Evolutionary conservation across 352 stramenopile genomes (phyloP).

Genomic region (Phytophthora crassamura): DNA sequence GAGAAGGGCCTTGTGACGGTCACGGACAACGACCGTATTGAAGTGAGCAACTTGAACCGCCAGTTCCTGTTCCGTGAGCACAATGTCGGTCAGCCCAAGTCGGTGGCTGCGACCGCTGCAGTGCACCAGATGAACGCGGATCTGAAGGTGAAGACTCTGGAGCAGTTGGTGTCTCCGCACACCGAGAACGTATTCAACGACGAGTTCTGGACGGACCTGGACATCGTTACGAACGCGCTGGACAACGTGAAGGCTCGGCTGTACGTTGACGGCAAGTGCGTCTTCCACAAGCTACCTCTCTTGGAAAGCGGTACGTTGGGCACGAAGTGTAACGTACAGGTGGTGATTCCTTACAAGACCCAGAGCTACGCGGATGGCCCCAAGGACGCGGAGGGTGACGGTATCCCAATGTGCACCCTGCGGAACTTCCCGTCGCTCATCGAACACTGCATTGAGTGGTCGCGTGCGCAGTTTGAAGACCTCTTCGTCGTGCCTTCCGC

Average conservation of each 20-base stretch:
- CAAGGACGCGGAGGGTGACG: constrained; percentile 98
- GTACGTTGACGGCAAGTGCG: constrained; percentile 98
- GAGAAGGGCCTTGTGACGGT: constrained; percentile 83
- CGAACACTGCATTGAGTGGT: constrained; percentile 99
- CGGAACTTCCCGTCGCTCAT: constrained; percentile 98
- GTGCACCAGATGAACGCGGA: constrained; percentile 79
- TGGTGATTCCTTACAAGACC: constrained; percentile 87
- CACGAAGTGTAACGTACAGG: constrained; percentile 98
- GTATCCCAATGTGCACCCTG: constrained; percentile 99
- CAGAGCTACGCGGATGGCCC: constrained; percentile 96
- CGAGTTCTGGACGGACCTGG: constrained; percentile 81
- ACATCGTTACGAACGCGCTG: constrained; percentile 98
- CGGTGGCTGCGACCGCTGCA: constrained; percentile 77
- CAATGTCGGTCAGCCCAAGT: constrained; percentile 88
- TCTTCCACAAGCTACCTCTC: constrained; percentile 97
- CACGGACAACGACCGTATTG: constrained; percentile 89
- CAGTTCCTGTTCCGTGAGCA: constrained; percentile 89
- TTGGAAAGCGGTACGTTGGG: constrained; percentile 98
- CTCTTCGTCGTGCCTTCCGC: constrained; percentile 82
- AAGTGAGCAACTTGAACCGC: constrained; percentile 90
- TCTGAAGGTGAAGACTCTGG: constrained; percentile 83
- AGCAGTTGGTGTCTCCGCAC: constrained; percentile 81
- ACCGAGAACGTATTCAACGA: constrained; percentile 87
- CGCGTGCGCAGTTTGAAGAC: constrained; percentile 89
- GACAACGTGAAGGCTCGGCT: constrained; percentile 99